Base-by-base conservation (phyloP, 1,284 basidiomycete genomes). In the Cerrena zonata region DNA sequence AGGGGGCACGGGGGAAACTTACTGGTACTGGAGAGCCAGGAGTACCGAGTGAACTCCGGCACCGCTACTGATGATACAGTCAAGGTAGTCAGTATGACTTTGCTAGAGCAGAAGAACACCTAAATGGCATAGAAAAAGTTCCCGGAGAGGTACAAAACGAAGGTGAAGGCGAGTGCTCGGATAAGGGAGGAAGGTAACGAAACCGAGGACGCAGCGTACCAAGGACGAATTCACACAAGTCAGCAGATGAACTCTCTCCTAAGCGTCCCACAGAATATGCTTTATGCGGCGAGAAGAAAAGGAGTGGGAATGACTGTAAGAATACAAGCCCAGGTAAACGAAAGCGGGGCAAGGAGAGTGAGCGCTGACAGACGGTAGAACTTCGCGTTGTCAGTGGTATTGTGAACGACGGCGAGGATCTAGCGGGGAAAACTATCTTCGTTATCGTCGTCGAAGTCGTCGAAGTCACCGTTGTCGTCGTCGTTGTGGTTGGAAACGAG, bases 11-110 rank as follows among this genome's bases (percentile, higher is more conserved):
- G 42, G 27, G 25, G 38, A 26, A 25, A 52, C 43, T 50, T 22
- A 50, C 48, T n/a, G 27, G 25, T 5, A 45, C 24, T 12, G 7
- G 36, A 24, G 13, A 34, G 49, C 30, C 21, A 38, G 4, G 25
- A 42, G 21, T 25, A 21, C 48, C 48, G 48, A 45, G 30, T 50
- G 25, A 50, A 45, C 37, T 74, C 75, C 53, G 73, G 73, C 1
- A 69, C 75, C 39, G 67, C 61, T 2, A 60, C 61, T 37, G 71
- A 71, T 2, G 50, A 54, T 11, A 63, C 61, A 18, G 50, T 58
- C 26, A 22, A 37, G 42, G 25, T n/a, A 23, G 48, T 50, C 48
- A 50, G 48, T 50, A 40, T 23, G 40, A 45, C 34, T 26, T 7
- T n/a, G n/a, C 19, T 41, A 25, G 42, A 18, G 26, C 18, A 19